phyloP scores from a whole-genome alignment of 441 rosid species.

The Erodium moschatum region DNA sequence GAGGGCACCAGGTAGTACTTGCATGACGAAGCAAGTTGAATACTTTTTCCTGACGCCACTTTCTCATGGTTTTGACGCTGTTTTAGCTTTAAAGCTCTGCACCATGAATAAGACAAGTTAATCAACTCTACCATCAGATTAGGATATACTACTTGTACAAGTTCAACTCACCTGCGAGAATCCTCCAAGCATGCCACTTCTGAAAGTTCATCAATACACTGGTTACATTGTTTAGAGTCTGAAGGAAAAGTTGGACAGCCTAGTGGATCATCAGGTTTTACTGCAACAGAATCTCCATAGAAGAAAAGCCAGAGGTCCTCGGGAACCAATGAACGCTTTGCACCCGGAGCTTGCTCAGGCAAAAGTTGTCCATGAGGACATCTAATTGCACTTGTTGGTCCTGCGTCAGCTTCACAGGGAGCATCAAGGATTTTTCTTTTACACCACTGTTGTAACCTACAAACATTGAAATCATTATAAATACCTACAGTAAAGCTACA shows the following conservation, averaged over 20 bases:
- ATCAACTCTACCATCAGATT: slow-evolving; percentile 22
- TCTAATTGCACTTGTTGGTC: slow-evolving; percentile 63
- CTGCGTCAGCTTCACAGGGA: slow-evolving; percentile 91
- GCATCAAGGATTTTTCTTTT: slow-evolving; percentile 87
- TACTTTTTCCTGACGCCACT: slow-evolving; percentile 57
- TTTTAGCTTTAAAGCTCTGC: slow-evolving; percentile 69
- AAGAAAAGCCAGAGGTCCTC: slow-evolving; percentile 82
- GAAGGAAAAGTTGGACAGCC: slow-evolving; percentile 51
- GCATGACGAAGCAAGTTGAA: slow-evolving; percentile 46
- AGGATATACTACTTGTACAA: slow-evolving; percentile 7
- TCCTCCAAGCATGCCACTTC: slow-evolving; percentile 90
- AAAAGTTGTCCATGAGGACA: slow-evolving; percentile 73
- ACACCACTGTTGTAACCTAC: slow-evolving; percentile 95
- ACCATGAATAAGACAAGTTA: slow-evolving; percentile 28
- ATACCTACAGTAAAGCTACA: slow-evolving; percentile 9
- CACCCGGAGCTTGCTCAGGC: slow-evolving; percentile 93
- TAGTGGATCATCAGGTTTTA: slow-evolving; percentile 53
- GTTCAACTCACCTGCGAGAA: slow-evolving; percentile 56
- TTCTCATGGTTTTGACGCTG: slow-evolving; percentile 91
- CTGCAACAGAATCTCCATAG: slow-evolving; percentile 60
- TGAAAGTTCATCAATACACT: slow-evolving; percentile 71
- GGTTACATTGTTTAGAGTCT: slow-evolving; percentile 53
- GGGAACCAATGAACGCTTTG: slow-evolving; percentile 76
- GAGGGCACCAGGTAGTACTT: slow-evolving; percentile 75
- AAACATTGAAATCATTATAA: slow-evolving; percentile 11